Conservation (phyloP, 495 filamentous ascomycete species). For the Penicillium herquei region DNA sequence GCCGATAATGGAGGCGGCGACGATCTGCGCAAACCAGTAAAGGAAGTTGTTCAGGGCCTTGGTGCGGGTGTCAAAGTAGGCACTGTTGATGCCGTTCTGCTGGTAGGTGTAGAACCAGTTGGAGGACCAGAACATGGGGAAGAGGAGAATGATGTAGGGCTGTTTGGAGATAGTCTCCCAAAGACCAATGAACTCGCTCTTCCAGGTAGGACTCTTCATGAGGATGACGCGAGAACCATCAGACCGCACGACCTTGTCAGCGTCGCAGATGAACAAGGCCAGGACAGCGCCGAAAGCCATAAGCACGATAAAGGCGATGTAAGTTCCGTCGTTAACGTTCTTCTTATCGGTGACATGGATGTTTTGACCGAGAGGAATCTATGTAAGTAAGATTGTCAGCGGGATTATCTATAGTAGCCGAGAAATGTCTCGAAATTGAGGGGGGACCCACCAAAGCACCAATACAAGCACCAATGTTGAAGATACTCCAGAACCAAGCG, state of each 20-base stretch:
- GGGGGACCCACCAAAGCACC: slow-evolving; percentile 39
- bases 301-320: slow-evolving; percentile 52
- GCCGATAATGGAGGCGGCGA: slow-evolving; percentile 46
- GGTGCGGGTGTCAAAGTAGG: slow-evolving; percentile 47
- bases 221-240: slow-evolving; percentile 77
- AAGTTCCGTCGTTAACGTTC: slow-evolving; percentile 48
- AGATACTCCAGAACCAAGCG: slow-evolving; percentile 53
- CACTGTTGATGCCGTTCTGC: slow-evolving; percentile 52
- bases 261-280: slow-evolving; percentile 54
- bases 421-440: neutral
- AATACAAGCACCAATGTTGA: slow-evolving; percentile 52
- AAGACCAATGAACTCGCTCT: slow-evolving; percentile 42
- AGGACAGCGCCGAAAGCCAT: slow-evolving; percentile 57
- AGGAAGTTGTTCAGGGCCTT: slow-evolving; percentile 48
- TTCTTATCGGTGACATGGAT: slow-evolving; percentile 32
- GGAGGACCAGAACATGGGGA: slow-evolving; percentile 59
- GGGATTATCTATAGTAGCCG: neutral
- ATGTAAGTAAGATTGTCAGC: neutral
- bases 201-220: slow-evolving; percentile 79
- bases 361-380: slow-evolving; percentile 46
- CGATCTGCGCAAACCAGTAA: slow-evolving; percentile 55
- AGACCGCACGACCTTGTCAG: slow-evolving; percentile 65
- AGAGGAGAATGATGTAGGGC: slow-evolving; percentile 42
- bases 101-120: slow-evolving; percentile 81
- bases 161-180: slow-evolving; percentile 38